These are phyloP conservation scores for Trichocladium antarcticum DNA, from an alignment of 495 filamentous ascomycete species.

Conservation along the genomic window DNA sequence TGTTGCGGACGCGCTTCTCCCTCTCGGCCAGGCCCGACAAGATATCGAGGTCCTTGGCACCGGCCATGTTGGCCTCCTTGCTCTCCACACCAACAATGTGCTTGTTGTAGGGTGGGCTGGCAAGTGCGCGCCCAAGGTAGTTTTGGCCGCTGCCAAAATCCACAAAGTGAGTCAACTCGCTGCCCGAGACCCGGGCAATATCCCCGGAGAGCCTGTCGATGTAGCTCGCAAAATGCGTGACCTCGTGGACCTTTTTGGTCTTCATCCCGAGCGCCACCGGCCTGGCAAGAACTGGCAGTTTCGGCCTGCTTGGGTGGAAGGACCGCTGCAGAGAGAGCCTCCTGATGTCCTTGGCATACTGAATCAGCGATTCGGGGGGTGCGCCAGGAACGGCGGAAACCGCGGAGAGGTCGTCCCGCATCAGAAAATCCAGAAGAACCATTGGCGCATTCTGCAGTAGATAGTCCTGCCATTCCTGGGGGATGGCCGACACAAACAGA, in stretches of 20 bases:
- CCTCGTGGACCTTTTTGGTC: constrained; percentile 90
- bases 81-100: constrained; percentile 88
- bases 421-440: constrained; percentile 63
- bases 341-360: constrained; percentile 67
- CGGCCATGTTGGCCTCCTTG: constrained; percentile 69
- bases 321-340: constrained; percentile 55
- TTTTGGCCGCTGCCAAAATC: constrained; percentile 96
- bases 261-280: constrained; percentile 86
- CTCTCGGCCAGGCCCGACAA: constrained; percentile 57
- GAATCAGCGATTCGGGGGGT: constrained; percentile 57
- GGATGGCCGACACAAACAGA: constrained; percentile 63
- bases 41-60: constrained; percentile 73
- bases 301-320: constrained; percentile 35
- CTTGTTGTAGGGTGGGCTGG: constrained; percentile 71
- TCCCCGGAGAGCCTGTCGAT: constrained; percentile 45
- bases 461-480: constrained; percentile 68
- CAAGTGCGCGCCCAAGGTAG: constrained; percentile 81
- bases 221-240: constrained; percentile 50
- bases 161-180: constrained; percentile 70
- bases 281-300: constrained; percentile 45
- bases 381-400: constrained; percentile 28
- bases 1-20: constrained; percentile 59
- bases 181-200: constrained; percentile 29
- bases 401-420: constrained; percentile 56
- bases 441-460: constrained; percentile 58